Evolutionary conservation across 2,329 filamentous ascomycete species (phyloP).

Genomic region (Chrysoporthe austroafricana): DNA sequence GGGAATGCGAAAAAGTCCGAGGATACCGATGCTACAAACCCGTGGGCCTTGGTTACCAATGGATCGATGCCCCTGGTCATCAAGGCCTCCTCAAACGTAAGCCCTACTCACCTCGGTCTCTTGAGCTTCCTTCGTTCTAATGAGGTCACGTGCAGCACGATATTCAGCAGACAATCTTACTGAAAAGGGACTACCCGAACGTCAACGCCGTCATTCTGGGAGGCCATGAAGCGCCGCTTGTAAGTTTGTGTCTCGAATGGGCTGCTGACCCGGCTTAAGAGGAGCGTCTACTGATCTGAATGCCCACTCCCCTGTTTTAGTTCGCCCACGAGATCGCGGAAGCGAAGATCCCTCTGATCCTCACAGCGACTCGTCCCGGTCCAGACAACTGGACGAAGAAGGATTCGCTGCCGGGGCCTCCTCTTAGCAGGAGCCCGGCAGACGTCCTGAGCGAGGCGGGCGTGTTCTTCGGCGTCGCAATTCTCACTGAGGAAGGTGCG

Average conservation of each 20-base stretch:
- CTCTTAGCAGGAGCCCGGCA: constrained; percentile 44
- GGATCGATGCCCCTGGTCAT: constrained; percentile 46
- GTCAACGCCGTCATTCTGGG: constrained; percentile 45
- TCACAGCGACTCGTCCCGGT: constrained; percentile 43
- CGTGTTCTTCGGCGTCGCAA: constrained; percentile 42
- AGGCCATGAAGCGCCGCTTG: constrained; percentile 43
- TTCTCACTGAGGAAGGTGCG: constrained; percentile 34
- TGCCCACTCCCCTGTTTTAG: constrained; percentile 29
- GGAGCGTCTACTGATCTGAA: background rate
- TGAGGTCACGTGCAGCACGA: constrained; percentile 40
- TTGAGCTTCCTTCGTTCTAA: constrained; percentile 6
- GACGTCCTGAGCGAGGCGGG: constrained; percentile 45
- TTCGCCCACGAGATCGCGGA: constrained; percentile 44
- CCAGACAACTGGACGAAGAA: constrained; percentile 42
- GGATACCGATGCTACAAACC: constrained; percentile 4
- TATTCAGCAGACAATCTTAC: constrained; percentile 44
- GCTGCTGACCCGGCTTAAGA: background rate
- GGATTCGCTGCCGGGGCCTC: constrained; percentile 46
- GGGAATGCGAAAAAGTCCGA: constrained; percentile 36
- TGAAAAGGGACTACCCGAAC: constrained; percentile 41
- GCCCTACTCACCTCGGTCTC: background rate
- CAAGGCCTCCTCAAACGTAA: constrained; percentile 44
- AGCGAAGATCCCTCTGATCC: constrained; percentile 47
- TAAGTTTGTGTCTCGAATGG: constrained; percentile 30
- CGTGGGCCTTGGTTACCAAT: constrained; percentile 43